Conservation (phyloP, 441 rosid species). For the Brassica balearica region DNA sequence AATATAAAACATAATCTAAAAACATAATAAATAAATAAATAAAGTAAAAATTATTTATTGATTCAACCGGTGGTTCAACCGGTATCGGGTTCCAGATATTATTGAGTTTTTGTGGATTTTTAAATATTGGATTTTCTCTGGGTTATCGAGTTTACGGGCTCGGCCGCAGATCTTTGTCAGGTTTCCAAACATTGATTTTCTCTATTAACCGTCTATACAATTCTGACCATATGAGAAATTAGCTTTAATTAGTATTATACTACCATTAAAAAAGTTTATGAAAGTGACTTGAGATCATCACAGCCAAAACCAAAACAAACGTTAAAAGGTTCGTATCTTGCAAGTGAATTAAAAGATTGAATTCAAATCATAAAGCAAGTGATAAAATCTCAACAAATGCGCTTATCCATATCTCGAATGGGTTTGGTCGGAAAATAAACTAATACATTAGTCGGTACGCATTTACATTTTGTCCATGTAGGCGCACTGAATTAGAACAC, state of each 20-base stretch:
- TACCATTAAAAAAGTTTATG: background rate
- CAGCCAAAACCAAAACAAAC: background rate
- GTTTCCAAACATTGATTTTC: too few relatives aligned
- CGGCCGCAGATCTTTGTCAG: too few relatives aligned
- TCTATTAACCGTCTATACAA: background rate
- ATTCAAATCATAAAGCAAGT: background rate
- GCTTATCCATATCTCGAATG: slow-evolving; percentile 16
- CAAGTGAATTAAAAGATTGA: background rate
- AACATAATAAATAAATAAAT: too few relatives aligned
- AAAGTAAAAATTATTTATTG: too few relatives aligned
- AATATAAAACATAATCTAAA: too few relatives aligned
- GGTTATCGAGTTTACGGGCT: too few relatives aligned
- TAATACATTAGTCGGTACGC: background rate
- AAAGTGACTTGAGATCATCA: background rate
- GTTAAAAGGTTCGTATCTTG: background rate
- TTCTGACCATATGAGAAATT: background rate
- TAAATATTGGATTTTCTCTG: too few relatives aligned
- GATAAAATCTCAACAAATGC: background rate
- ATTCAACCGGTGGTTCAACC: too few relatives aligned
- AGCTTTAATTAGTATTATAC: background rate
- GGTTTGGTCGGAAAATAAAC: slow-evolving; percentile 1
- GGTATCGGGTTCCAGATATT: too few relatives aligned
- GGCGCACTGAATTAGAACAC: background rate
- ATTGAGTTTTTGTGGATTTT: too few relatives aligned
- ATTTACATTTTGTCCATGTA: background rate